A percentile compares a stretch with the other conserved stretches of the same genome.
phyloP scores from a whole-genome alignment of 768 basidiomycete species.

The Calocera viscosa region DNA sequence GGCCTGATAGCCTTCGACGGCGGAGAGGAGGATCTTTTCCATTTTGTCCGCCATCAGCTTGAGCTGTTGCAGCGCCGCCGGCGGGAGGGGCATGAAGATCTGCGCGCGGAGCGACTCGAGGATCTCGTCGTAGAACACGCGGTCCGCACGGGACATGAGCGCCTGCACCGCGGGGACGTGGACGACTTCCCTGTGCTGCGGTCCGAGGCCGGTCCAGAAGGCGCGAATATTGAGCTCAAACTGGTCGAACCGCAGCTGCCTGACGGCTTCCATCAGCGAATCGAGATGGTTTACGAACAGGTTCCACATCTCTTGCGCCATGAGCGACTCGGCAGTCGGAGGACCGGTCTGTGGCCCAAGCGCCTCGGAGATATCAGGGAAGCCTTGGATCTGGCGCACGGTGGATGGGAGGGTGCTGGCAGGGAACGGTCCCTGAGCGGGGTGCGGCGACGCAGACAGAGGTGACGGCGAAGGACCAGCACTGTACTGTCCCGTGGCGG shows the following conservation, averaged over 20 bases:
- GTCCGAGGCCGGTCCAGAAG: conserved; percentile 68
- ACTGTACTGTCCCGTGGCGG: not conserved
- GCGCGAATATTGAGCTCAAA: conserved; percentile 76
- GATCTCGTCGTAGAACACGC: conserved; percentile 84
- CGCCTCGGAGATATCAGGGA: conserved; percentile 78
- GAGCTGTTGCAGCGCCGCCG: conserved; percentile 53
- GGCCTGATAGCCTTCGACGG: conserved; percentile 70
- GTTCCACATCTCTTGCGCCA: conserved; percentile 76
- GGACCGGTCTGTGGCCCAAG: conserved; percentile 49
- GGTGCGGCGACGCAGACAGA: conserved; percentile 1
- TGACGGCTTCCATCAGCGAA: conserved; percentile 61
- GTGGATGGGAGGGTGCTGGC: conserved; percentile 43
- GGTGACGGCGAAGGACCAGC: not conserved
- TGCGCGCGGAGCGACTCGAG: conserved; percentile 73
- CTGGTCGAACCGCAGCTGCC: conserved; percentile 72
- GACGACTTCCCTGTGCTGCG: conserved; percentile 72
- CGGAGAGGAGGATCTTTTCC: conserved; percentile 75
- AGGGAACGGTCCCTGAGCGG: conserved; percentile 22
- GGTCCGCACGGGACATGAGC: conserved; percentile 80
- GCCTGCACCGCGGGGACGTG: conserved; percentile 81
- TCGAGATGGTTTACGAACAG: conserved; percentile 91
- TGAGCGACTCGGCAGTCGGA: conserved; percentile 58
- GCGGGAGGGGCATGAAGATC: conserved; percentile 64
- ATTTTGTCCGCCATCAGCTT: conserved; percentile 79
- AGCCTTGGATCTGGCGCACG: conserved; percentile 64